Conservation (phyloP, 305 asterid genomes). For the Rubia peregrina region DNA sequence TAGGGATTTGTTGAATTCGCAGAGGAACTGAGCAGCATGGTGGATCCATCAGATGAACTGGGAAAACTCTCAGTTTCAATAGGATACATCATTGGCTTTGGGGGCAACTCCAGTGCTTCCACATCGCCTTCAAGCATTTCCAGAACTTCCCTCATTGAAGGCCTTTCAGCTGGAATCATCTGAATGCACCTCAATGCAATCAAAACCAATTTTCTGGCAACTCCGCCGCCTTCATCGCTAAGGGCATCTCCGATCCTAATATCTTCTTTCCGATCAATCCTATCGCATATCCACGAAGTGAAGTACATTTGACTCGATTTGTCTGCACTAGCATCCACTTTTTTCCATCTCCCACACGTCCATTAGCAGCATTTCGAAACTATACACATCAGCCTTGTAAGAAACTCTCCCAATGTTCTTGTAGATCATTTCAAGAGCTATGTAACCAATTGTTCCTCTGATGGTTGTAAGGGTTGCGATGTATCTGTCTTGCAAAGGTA, state of each 20-base stretch:
- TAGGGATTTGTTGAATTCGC: background rate
- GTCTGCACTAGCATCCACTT: no score
- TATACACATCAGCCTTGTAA: constrained; percentile 2
- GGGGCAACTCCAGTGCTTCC: background rate
- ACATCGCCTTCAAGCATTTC: background rate
- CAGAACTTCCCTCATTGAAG: background rate
- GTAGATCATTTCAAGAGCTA: background rate
- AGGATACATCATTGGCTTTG: background rate
- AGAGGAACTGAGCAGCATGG: background rate
- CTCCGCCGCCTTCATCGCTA: background rate
- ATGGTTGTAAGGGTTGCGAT: background rate
- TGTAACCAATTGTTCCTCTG: background rate
- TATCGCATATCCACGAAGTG: background rate
- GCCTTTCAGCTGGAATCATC: background rate
- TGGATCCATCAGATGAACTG: background rate
- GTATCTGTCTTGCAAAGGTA: background rate
- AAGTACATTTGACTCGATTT: background rate
- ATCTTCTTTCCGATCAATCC: background rate
- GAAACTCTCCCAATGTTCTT: constrained; percentile 6
- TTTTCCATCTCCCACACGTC: background rate
- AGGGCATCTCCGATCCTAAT: background rate
- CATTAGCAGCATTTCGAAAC: background rate
- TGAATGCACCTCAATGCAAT: background rate
- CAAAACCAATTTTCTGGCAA: background rate
- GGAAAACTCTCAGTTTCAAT: background rate